Evolutionary conservation across 2,329 filamentous ascomycete species (phyloP), one percentile per base, ranked within the genome.

Genomic region (Cladorrhinum sp.): DNA sequence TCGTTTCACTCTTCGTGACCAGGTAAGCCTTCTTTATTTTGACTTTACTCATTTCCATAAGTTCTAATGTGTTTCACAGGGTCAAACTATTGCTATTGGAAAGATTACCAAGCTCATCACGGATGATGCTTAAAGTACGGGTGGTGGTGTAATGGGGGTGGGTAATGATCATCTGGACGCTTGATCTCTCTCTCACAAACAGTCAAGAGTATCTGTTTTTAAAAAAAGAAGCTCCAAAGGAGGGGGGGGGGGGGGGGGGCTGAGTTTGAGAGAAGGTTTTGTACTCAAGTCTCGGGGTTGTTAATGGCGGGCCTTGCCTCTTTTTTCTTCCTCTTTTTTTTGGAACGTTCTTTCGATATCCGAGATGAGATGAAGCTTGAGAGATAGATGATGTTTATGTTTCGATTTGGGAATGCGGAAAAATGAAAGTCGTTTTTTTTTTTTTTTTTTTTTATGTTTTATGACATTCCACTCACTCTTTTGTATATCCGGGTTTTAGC

Each of bases 51-150:
- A 9, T 14, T n/a, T 56, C 12, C n/a, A 57, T 4, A 14, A 16
- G 10, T 46, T 39, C 59, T 65, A 42, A 58, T 26, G 2, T 28
- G 12, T 28, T 20, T 57, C n/a, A 49, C 28, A 98, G 88, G 95
- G 95, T 70, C 94, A 98, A 90, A 99, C 95, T 0, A 97, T 99
- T 80, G 95, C 95, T 60, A 99, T 99, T 79, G 95, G 95, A 72
- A 99, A 99, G 85, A 96, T 99, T 75, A 97, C 92, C 62, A 97
- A 93, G 83, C 84, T 99, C 65, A 81, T 86, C 69, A 68, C 65
- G 2, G 71, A 73, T 21, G 61, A 67, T 7, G 63, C 65, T 66
- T 71, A 68, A 66, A 56, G 9, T n/a, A n/a, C n/a, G n/a, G n/a
- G n/a, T n/a, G n/a, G n/a, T 42, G 28, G 3, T 14, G 42, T 36